Base-by-base conservation (phyloP, 129 eudicot species). In the Chrysanthemum seticuspe region DNA sequence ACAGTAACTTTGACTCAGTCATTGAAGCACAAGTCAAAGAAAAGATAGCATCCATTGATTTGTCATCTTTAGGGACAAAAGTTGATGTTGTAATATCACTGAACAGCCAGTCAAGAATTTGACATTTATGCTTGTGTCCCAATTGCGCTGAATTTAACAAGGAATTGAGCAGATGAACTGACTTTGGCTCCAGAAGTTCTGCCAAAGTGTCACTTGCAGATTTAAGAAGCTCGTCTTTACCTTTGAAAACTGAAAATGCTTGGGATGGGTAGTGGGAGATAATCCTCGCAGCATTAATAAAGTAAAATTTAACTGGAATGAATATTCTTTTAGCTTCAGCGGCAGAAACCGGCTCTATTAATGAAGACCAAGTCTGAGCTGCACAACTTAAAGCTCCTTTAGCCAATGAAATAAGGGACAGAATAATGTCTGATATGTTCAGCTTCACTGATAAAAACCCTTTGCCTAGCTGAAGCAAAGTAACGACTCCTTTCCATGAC, bases 201-300 rank as follows among this genome's bases (percentile, higher is more conserved):
- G 79, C 79, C 86, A 90, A 58, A 85, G 4, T 4, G 0, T 29
- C 34, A 29, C 34, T 29, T 29, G 34, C 93, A 36, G 84, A 73
- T 72, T 84, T 86, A 63, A 94, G 80, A 69, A 21, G 5, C 31
- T 82, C 86, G 60, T 88, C 79, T 81, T 45, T 78, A 74, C 93
- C 97, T 82, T 83, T 80, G 57, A 76, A 90, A 25, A 83, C 82
- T 7, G 71, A 74, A 76, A 85, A 80, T 13, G 97, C 91, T 79
- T 84, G 89, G 40, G 83, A 74, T 77, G 95, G 89, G 76, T 90
- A 94, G 64, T 87, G 97, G 21, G 96, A 87, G 70, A 85, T 84
- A 73, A 94, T 86, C 82, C 98, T 86, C 53, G 88, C 96, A 44
- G 98, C 98, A 78, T 94, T 90, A 61, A 94, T 94, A 74, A 94